These are phyloP conservation scores for Aspergillus awamori DNA, from an alignment of 2,329 filamentous ascomycete genomes.

Conservation along the genomic window DNA sequence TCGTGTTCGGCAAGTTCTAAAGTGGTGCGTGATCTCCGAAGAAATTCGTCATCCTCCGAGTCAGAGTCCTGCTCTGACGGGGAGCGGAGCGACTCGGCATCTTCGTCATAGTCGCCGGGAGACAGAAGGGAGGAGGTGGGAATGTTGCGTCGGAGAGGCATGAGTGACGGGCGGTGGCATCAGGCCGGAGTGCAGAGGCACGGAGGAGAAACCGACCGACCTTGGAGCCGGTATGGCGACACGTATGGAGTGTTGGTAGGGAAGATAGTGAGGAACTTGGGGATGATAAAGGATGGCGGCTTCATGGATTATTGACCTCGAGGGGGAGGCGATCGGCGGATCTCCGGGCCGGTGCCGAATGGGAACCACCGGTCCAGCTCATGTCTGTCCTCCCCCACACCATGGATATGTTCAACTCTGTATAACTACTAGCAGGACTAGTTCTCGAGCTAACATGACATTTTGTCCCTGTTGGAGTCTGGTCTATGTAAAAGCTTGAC, in stretches of 20 bases:
- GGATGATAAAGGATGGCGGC: not conserved
- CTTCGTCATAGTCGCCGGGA: slow-evolving; percentile 67
- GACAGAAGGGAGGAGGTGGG: slow-evolving; percentile 59
- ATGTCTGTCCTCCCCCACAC: not conserved
- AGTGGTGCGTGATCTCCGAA: slow-evolving; percentile 67
- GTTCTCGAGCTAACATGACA: too few relatives aligned
- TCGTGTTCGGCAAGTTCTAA: slow-evolving; percentile 71
- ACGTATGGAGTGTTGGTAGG: not conserved
- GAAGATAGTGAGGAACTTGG: not conserved
- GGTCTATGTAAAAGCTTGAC: too few relatives aligned
- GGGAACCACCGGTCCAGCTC: not conserved
- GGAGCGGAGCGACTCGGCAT: slow-evolving; percentile 67
- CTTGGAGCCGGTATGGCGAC: not conserved
- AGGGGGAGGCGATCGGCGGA: slow-evolving; percentile 2
- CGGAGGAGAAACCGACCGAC: not conserved
- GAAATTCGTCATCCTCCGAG: slow-evolving; percentile 72
- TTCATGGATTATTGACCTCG: not conserved
- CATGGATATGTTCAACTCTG: too few relatives aligned
- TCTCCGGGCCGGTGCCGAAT: slow-evolving; percentile 9
- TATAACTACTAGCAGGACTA: too few relatives aligned
- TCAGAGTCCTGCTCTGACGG: slow-evolving; percentile 70
- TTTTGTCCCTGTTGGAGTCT: too few relatives aligned
- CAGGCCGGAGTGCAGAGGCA: slow-evolving; percentile 9
- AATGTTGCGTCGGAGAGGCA: slow-evolving; percentile 30
- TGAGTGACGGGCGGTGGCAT: slow-evolving; percentile 19